Percentiles rank a stretch among this genome's conserved stretches.
Conservation (phyloP, 164 flowering plant species). For the Santalum album region DNA sequence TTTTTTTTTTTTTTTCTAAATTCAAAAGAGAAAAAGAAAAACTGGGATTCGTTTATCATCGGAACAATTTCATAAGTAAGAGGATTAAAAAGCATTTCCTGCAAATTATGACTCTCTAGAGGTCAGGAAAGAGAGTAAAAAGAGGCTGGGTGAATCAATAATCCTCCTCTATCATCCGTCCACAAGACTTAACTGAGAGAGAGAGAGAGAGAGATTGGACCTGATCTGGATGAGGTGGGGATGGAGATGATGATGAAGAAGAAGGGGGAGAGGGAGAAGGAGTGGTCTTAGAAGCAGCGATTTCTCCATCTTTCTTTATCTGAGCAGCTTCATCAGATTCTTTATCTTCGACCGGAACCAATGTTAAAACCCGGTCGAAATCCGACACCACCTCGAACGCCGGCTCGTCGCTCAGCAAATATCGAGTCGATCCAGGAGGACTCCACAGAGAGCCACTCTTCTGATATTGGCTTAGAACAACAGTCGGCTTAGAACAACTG, state of each 20-base stretch:
- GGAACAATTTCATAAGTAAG: no score
- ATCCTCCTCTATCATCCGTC: no score
- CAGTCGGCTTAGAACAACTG: background rate
- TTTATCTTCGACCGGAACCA: slow-evolving; percentile 3
- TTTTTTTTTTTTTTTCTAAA: no score
- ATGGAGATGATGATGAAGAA: slow-evolving; percentile 3
- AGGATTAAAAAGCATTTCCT: no score
- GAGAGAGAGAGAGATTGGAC: slow-evolving; percentile 7
- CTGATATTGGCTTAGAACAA: background rate
- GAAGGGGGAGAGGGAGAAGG: slow-evolving; percentile 1
- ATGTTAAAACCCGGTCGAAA: background rate
- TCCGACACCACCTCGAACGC: background rate
- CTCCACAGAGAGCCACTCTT: background rate
- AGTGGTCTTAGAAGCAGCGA: background rate
- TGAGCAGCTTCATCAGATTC: background rate
- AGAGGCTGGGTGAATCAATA: no score
- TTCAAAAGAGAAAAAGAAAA: no score
- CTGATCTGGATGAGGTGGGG: slow-evolving; percentile 21
- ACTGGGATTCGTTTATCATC: no score
- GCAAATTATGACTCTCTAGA: no score
- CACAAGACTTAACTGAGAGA: background rate
- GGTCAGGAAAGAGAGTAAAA: no score
- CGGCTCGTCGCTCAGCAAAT: background rate
- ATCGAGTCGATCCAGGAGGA: background rate
- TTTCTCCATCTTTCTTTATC: slow-evolving; percentile 3